Evolutionary conservation across 2,329 filamentous ascomycete genomes (phyloP).

Genomic region (Trichoderma cornu-damae): DNA sequence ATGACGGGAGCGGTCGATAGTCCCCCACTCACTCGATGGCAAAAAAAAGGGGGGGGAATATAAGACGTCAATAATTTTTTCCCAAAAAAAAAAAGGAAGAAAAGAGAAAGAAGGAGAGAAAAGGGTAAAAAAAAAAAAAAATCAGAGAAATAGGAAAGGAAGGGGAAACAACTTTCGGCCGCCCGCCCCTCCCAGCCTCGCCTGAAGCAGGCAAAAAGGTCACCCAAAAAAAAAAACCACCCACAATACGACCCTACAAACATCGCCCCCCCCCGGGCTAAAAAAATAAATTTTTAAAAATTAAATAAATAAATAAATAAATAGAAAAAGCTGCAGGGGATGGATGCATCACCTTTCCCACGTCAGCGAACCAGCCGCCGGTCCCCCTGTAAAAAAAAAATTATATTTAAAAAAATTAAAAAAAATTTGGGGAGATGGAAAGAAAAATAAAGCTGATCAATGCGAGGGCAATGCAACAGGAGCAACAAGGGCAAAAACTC

Average conservation of each 20-base stretch:
- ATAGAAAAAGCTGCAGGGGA: neutral
- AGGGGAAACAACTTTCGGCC: neutral
- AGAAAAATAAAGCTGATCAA: neutral
- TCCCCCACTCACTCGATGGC: neutral
- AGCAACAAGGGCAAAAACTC: too few relatives aligned
- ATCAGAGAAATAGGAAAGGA: neutral
- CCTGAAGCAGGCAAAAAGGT: slow-evolving; percentile 1
- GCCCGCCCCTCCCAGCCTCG: slow-evolving; percentile 14
- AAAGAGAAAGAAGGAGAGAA: neutral
- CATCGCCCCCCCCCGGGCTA: too few relatives aligned
- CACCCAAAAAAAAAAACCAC: neutral
- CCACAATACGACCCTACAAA: too few relatives aligned
- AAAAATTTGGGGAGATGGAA: too few relatives aligned
- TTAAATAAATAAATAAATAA: neutral
- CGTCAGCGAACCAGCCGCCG: neutral
- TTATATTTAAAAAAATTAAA: too few relatives aligned
- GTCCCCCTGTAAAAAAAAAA: neutral
- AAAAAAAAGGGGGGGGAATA: neutral
- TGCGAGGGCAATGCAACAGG: neutral
- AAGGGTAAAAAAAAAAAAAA: neutral
- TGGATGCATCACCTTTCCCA: slow-evolving; percentile 4
- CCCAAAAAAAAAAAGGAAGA: neutral
- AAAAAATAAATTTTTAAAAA: too few relatives aligned
- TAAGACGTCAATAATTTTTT: neutral
- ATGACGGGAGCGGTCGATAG: neutral